Base-by-base conservation (phyloP, 164 flowering plant genomes). In the Chloranthus sessilifolius region DNA sequence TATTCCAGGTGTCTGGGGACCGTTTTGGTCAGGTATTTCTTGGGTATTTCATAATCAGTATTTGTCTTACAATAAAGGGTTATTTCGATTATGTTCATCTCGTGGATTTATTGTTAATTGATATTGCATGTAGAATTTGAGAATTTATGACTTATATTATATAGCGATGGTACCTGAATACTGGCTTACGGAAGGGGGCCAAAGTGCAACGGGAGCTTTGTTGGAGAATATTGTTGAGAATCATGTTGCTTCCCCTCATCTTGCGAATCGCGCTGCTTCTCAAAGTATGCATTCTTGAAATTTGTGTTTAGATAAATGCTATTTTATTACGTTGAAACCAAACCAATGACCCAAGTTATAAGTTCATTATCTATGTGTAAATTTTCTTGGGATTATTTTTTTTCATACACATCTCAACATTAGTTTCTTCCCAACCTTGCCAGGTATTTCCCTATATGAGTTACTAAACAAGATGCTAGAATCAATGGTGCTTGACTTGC, bases 171-270 rank as follows among this genome's bases (percentile, higher is more conserved):
- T 92, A 30, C 95, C 96, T 10, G 83, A 83, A 52, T 85, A 69
- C 47, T 88, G 98, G 98, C 96, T 92, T 5, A 88, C 98, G 39
- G 98, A 88, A 70, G 96, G 96, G 50, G 98, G 98, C 14, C 98
- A 92, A 69, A 92, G 96, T 75, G 98, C 98, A 36, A 85, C 96
- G 40, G 96, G 98, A 53, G 90, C 87, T 55, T 70, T 85, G 35
- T 66, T 91, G 56, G 98, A 91, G 64, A 55, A 81, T 62, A 65
- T 83, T 39, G 59, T 85, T 55, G 81, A 89, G 59, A 83, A 77
- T 55, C 95, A 88, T 65, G 82, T 71, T 58, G 94, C 96, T 50
- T 81, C 90, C 64, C 85, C 84, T 44, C 80, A 56, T 49, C 82
- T 92, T 69, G 90, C 95, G 38, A 88, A 86, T 53, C 80, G 73